Evolutionary conservation across 139 green algal species (phyloP).

Genomic region (Asterochloris sp.): DNA sequence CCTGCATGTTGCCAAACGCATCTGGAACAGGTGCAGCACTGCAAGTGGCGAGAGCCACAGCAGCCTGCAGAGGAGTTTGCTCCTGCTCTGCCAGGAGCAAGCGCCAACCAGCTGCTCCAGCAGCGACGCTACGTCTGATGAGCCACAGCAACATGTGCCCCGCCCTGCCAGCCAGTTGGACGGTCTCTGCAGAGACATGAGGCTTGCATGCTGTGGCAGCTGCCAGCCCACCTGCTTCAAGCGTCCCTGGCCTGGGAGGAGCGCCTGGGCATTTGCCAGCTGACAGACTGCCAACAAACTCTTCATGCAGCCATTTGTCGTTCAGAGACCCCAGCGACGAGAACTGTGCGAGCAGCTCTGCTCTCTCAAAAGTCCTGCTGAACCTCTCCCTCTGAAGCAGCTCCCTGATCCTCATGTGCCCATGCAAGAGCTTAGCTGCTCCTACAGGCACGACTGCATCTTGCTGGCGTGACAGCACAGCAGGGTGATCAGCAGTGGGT

Average conservation of each 20-base stretch:
- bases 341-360: constrained; percentile 63
- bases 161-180: too few species aligned
- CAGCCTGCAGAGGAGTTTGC: too few species aligned
- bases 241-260: constrained; percentile 3
- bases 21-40: too few species aligned
- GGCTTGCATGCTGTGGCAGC: too few species aligned
- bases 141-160: too few species aligned
- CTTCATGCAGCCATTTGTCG: constrained; percentile 53
- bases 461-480: background rate
- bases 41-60: too few species aligned
- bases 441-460: constrained; percentile 8
- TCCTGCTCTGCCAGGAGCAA: too few species aligned
- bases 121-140: too few species aligned
- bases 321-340: constrained; percentile 62
- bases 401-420: constrained; percentile 61
- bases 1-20: too few species aligned
- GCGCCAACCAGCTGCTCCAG: too few species aligned
- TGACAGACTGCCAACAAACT: constrained; percentile 53
- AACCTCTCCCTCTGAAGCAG: constrained; percentile 48
- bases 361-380: constrained; percentile 13
- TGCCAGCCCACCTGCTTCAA: constrained; percentile 2
- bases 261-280: constrained; percentile 23
- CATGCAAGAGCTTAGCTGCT: constrained; percentile 37
- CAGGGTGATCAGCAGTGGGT: too few species aligned
- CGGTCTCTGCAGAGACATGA: too few species aligned